Base-by-base conservation (phyloP, 208 protist species). In the Crithidia bombi region DNA sequence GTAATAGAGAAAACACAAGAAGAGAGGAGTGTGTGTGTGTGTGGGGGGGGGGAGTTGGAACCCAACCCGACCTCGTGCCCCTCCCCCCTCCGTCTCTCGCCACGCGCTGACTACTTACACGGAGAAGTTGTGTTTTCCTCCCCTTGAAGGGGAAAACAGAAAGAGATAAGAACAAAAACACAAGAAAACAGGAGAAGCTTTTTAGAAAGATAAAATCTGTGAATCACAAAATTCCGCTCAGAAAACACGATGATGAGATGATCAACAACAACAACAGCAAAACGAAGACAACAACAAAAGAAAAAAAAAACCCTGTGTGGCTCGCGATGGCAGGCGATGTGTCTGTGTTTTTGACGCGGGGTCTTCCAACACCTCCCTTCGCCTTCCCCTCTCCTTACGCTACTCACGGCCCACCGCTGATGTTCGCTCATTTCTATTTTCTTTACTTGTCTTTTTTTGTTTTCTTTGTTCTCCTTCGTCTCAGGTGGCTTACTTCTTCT, bases 401-500 rank as follows among this genome's bases (percentile, higher is more conserved):
- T n/a, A n/a, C n/a, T n/a, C n/a, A n/a, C n/a, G n/a, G n/a, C n/a
- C n/a, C n/a, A n/a, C n/a, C n/a, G n/a, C n/a, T n/a, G n/a, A n/a
- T n/a, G n/a, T n/a, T n/a, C n/a, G n/a, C n/a, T n/a, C n/a, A n/a
- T n/a, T 26, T 49, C 25, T 23, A 46, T 59, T 25, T 38, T 57
- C 10, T 26, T 36, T 72, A 2, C 7, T 38, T 61, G 17, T 65
- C 30, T 6, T 23, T 5, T 21, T 3, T 38, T 38, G 28, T 55
- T 51, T 54, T 67, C 12, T 52, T 26, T 41, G 15, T 57, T 57
- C 59, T 65, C 9, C 12, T 1, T n/a, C 15, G 4, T 17, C 30
- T 17, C 7, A 50, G 41, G 3, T 4, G 54, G 25, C 23, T 76
- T 87, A 84, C 69, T 86, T 84, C 80, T 87, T 86, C 75, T 86